phyloP scores from a whole-genome alignment of 768 basidiomycete genomes.

The Dioszegia aurantiaca region DNA sequence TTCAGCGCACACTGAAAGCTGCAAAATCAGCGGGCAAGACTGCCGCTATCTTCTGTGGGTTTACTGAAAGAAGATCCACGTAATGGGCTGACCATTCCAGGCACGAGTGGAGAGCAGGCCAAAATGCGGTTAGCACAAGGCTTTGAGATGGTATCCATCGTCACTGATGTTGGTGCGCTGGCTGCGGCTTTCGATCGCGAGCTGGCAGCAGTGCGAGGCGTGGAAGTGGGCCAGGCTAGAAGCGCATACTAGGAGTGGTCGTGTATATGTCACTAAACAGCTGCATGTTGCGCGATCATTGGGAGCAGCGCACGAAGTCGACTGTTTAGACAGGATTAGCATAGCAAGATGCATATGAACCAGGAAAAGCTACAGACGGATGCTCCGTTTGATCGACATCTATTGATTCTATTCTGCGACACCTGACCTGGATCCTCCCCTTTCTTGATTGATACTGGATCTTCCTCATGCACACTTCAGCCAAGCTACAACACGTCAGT shows the following conservation, averaged over 20 bases:
- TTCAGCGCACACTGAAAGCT: conserved; percentile 45
- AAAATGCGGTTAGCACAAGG: conserved; percentile 40
- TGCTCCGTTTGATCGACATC: no score
- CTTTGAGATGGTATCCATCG: conserved; percentile 49
- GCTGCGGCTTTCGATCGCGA: conserved; percentile 21
- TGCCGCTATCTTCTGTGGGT: conserved; percentile 51
- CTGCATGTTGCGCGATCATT: no score
- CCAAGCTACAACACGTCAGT: no score
- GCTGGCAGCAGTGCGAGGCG: conserved; percentile 20
- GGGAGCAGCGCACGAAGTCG: no score
- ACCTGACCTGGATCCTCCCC: background rate
- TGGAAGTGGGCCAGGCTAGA: conserved; percentile 19
- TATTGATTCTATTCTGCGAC: background rate
- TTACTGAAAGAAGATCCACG: no score
- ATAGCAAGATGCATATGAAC: no score
- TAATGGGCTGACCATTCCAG: no score
- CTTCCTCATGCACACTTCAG: no score
- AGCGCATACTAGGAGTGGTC: conserved; percentile 17
- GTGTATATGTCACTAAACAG: no score
- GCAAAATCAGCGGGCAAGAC: conserved; percentile 50
- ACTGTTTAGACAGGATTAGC: no score
- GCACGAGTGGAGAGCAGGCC: conserved; percentile 36
- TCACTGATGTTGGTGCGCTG: conserved; percentile 31
- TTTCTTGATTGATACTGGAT: no score
- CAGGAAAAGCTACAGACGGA: no score